A percentile compares a stretch with the other conserved stretches of the same genome.
Conservation (phyloP, 768 basidiomycete genomes). For the Pholiota conissans region DNA sequence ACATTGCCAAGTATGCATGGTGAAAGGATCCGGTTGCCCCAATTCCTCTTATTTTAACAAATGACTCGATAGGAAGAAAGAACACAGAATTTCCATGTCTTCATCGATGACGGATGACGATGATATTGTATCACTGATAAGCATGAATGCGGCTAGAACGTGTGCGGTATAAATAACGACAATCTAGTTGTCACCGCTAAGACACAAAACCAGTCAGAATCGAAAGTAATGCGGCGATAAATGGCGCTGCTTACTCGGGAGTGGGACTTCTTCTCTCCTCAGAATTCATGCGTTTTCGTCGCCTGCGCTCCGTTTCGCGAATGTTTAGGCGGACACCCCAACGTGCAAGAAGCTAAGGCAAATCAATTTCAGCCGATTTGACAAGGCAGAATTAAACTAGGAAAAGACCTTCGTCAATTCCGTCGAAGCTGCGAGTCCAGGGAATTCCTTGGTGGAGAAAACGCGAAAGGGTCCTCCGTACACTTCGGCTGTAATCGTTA, state of each 20-base stretch:
- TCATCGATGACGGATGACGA: not conserved
- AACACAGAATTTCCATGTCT: not conserved
- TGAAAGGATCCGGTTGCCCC: no score
- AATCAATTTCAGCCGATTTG: not conserved
- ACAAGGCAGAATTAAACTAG: not conserved
- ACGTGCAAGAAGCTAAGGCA: constrained; percentile 22
- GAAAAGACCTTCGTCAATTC: constrained; percentile 59
- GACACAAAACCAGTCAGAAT: not conserved
- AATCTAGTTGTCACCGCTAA: not conserved
- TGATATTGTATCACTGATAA: not conserved
- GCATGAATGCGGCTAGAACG: not conserved
- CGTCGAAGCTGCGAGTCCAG: constrained; percentile 64
- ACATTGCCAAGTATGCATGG: no score
- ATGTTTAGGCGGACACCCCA: constrained; percentile 29
- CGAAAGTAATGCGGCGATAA: not conserved
- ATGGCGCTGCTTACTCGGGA: constrained; percentile 10
- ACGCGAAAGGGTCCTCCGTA: constrained; percentile 65
- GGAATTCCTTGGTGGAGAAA: constrained; percentile 73
- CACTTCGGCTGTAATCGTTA: constrained; percentile 60
- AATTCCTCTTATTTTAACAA: no score
- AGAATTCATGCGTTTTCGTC: constrained; percentile 17
- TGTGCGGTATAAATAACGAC: not conserved
- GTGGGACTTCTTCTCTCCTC: constrained; percentile 9
- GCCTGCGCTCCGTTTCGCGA: constrained; percentile 25
- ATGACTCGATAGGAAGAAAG: no score